A percentile compares a stretch with the other conserved stretches of the same genome.
phyloP scores from a whole-genome alignment of 768 basidiomycete genomes.

The Xerocomellus dryophilus region DNA sequence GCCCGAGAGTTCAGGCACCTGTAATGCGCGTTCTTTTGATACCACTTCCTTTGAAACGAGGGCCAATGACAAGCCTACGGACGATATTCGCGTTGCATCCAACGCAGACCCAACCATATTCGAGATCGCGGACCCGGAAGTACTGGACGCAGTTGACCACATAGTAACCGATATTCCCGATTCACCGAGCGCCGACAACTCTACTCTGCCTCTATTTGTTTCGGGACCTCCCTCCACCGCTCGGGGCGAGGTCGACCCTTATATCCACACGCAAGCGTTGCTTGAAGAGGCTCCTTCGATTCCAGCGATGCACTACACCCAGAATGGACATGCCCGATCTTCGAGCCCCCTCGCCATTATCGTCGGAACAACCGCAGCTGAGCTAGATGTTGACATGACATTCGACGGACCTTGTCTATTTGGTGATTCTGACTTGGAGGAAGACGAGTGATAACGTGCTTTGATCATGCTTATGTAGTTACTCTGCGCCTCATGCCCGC shows the following conservation, averaged over 20 bases:
- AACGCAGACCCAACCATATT: neutral
- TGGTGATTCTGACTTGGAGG: constrained; percentile 30
- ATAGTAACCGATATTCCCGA: neutral
- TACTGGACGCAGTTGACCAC: neutral
- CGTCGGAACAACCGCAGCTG: neutral
- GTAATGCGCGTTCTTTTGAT: neutral
- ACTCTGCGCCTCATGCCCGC: neutral
- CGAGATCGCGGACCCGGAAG: neutral
- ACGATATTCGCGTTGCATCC: neutral
- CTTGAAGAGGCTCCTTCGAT: neutral
- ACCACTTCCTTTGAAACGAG: neutral
- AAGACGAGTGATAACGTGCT: constrained; percentile 17
- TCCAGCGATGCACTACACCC: neutral
- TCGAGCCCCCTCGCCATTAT: neutral
- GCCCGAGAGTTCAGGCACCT: neutral
- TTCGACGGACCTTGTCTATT: constrained; percentile 31
- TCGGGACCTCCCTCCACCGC: neutral
- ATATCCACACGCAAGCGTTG: neutral
- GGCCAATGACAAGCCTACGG: neutral
- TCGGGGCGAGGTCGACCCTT: neutral
- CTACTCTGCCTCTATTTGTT: neutral
- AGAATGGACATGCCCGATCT: neutral
- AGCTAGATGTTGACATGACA: constrained; percentile 1
- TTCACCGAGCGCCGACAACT: neutral
- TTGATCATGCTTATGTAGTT: neutral